These are phyloP conservation scores for Geotrichum histeridarum DNA, from an alignment of 1,139 yeast genomes.

Conservation along the genomic window DNA sequence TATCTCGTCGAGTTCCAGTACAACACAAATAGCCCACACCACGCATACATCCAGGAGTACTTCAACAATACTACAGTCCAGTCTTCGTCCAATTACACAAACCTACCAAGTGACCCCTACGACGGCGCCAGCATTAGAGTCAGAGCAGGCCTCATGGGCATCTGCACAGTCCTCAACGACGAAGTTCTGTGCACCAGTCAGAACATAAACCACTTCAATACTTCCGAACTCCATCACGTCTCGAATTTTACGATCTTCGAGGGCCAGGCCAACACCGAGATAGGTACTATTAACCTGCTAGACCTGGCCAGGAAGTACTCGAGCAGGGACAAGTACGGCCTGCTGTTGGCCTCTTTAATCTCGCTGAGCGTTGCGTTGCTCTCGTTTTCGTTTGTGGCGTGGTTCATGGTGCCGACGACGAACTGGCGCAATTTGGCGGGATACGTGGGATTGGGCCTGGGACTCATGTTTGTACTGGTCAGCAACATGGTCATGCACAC, in stretches of 20 bases:
- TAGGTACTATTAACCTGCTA: slow-evolving; percentile 5
- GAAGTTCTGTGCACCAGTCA: slow-evolving; percentile 9
- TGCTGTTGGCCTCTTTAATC: slow-evolving; percentile 5
- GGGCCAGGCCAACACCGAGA: not conserved
- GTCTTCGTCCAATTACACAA: slow-evolving; percentile 19
- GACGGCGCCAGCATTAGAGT: not conserved
- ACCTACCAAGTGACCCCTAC: not conserved
- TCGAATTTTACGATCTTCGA: slow-evolving; percentile 4
- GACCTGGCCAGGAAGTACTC: slow-evolving; percentile 1
- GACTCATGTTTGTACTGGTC: not conserved
- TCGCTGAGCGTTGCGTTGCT: slow-evolving; percentile 1
- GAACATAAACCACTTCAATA: slow-evolving; percentile 3
- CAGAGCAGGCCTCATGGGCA: slow-evolving; percentile 10
- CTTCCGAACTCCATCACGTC: slow-evolving; percentile 6
- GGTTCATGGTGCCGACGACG: not conserved
- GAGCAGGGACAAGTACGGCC: slow-evolving; percentile 3
- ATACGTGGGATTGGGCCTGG: not conserved
- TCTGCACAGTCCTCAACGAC: slow-evolving; percentile 12
- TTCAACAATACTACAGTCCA: slow-evolving; percentile 28
- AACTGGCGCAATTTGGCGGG: not conserved
- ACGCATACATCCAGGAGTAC: slow-evolving; percentile 35
- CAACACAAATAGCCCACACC: slow-evolving; percentile 43
- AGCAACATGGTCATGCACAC: slow-evolving; percentile 2
- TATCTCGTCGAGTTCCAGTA: slow-evolving; percentile 46
- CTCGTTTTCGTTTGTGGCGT: slow-evolving; percentile 2